Evolutionary conservation across 805 yeast species (phyloP).

Genomic region (Zygosaccharomyces rouxii): DNA sequence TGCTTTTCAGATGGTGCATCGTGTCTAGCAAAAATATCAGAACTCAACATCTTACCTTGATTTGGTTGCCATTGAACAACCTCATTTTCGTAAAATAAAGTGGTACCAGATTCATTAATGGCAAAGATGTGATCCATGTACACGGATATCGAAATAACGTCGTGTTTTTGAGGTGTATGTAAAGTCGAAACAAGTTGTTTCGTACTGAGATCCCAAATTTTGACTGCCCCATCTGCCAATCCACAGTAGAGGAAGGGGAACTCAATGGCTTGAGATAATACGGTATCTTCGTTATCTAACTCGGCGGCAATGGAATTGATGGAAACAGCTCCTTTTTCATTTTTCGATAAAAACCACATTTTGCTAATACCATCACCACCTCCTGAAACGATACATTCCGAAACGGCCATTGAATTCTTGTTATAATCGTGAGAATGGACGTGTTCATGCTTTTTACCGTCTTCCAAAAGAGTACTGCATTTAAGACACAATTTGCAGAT

Average conservation of each 20-base stretch:
- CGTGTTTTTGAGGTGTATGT: constrained; percentile 39
- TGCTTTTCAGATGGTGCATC: constrained; percentile 27
- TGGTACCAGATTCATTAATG: constrained; percentile 41
- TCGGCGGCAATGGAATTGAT: constrained; percentile 15
- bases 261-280: constrained; percentile 61
- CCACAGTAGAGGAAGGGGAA: constrained; percentile 82
- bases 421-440: constrained; percentile 10
- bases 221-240: constrained; percentile 64
- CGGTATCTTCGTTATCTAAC: constrained; percentile 58
- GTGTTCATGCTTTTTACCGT: constrained; percentile 9
- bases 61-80: constrained; percentile 49
- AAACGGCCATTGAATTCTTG: not conserved
- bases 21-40: constrained; percentile 42
- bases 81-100: constrained; percentile 43
- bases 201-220: constrained; percentile 84
- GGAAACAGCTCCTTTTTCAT: constrained; percentile 13
- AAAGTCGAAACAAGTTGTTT: constrained; percentile 54
- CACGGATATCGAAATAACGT: constrained; percentile 48
- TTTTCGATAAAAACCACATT: constrained; percentile 56
- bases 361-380: constrained; percentile 92
- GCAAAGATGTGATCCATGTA: constrained; percentile 33
- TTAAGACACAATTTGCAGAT: constrained; percentile 35
- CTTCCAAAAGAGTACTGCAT: constrained; percentile 13
- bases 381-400: constrained; percentile 54
- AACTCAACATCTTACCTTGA: constrained; percentile 54